Evolutionary conservation across 164 flowering plant genomes (phyloP).

Genomic region (Liquidambar formosana): DNA sequence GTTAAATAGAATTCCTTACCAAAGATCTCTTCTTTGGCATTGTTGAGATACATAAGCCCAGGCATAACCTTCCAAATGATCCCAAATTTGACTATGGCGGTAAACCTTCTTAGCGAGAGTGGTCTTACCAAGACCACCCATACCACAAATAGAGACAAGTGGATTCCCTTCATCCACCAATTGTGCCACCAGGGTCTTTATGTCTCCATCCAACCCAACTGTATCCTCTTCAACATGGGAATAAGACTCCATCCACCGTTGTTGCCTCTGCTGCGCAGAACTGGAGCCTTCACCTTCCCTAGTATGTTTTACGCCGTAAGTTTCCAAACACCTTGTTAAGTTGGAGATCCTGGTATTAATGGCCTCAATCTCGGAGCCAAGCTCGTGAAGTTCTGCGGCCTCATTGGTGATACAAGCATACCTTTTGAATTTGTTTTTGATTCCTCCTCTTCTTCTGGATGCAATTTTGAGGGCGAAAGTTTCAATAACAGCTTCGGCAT

Average conservation of each 20-base stretch:
- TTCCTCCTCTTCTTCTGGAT: not conserved
- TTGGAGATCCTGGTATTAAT: conserved; percentile 1
- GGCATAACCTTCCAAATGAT: conserved; percentile 24
- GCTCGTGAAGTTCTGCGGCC: not conserved
- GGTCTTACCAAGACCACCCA: conserved; percentile 42
- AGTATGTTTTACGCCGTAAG: not conserved
- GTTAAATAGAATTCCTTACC: conserved; percentile 12
- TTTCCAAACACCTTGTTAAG: not conserved
- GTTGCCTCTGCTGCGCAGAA: not conserved
- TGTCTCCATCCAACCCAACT: conserved; percentile 21
- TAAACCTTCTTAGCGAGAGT: conserved; percentile 34
- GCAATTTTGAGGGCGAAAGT: conserved; percentile 9
- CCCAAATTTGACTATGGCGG: conserved; percentile 10
- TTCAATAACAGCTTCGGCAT: conserved; percentile 32
- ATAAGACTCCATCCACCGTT: not conserved
- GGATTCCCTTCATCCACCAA: not conserved
- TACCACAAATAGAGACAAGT: conserved; percentile 31
- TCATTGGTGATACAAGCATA: not conserved
- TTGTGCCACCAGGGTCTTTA: conserved; percentile 5
- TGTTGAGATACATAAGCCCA: conserved; percentile 29
- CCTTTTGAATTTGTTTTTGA: not conserved
- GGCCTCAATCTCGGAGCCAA: conserved; percentile 1
- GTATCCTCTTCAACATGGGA: conserved; percentile 21
- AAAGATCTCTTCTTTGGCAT: conserved; percentile 12
- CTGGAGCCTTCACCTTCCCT: not conserved